Evolutionary conservation across 306 rosid genomes (phyloP).

Genomic region (Cicer pinnatifidum): DNA sequence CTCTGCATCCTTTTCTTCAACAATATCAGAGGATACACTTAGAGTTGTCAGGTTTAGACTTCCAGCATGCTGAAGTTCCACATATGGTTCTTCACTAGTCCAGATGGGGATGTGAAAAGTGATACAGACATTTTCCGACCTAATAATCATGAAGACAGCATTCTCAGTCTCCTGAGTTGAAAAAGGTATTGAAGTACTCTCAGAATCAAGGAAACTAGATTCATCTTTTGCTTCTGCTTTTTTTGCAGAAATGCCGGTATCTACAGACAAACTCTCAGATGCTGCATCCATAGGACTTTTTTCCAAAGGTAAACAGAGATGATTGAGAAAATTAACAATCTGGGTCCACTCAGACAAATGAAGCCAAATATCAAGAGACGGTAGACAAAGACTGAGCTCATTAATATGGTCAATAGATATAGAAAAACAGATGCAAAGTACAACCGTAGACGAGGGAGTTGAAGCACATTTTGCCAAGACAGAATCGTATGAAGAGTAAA

Average conservation of each 20-base stretch:
- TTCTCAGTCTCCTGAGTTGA: conserved; percentile 51
- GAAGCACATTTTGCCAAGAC: conserved; percentile 65
- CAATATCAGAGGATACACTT: conserved; percentile 47
- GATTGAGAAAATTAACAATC: conserved; percentile 56
- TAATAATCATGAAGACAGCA: conserved; percentile 46
- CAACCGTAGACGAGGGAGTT: conserved; percentile 48
- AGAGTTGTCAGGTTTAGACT: conserved; percentile 45
- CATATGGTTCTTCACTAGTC: conserved; percentile 48
- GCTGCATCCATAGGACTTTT: conserved; percentile 41
- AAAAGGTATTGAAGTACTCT: conserved; percentile 43
- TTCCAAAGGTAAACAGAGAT: conserved; percentile 47
- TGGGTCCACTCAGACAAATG: conserved; percentile 71
- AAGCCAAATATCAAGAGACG: conserved; percentile 80
- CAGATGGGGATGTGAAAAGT: conserved; percentile 71
- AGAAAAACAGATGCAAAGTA: conserved; percentile 60
- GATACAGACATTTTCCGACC: conserved; percentile 57
- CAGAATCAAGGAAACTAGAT: conserved; percentile 46
- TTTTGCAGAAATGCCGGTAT: conserved; percentile 43
- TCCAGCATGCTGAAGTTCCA: conserved; percentile 51
- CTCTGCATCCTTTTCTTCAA: conserved; percentile 54
- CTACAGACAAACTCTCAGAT: conserved; percentile 40
- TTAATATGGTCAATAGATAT: conserved; percentile 53
- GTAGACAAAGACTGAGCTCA: conserved; percentile 64
- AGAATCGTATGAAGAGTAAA: conserved; percentile 58
- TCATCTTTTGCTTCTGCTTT: conserved; percentile 38